These are phyloP conservation scores for Thermothelomyces thermophilus DNA, from an alignment of 2,329 filamentous ascomycete genomes.

Conservation along the genomic window DNA sequence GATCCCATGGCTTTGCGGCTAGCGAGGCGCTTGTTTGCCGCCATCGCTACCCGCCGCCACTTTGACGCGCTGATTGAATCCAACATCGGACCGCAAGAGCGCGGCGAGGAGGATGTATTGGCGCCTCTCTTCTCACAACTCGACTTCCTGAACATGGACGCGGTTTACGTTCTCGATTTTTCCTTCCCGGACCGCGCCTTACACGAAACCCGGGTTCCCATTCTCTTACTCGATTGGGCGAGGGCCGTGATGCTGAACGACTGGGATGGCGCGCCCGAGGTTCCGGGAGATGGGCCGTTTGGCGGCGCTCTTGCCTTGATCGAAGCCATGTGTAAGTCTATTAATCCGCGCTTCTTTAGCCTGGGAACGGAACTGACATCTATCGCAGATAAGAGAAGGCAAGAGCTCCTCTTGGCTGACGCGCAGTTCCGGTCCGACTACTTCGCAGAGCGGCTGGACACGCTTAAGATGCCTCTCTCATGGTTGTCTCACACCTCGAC, in stretches of 20 bases:
- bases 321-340: slow-evolving; percentile 59
- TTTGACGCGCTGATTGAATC: slow-evolving; percentile 42
- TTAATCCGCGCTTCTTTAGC: not conserved
- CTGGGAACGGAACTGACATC: slow-evolving; percentile 3
- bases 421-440: slow-evolving; percentile 69
- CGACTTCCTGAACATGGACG: slow-evolving; percentile 43
- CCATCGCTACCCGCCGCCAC: slow-evolving; percentile 46
- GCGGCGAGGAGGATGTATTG: slow-evolving; percentile 38
- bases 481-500: slow-evolving; percentile 60
- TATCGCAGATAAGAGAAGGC: slow-evolving; percentile 51
- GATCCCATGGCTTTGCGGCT: slow-evolving; percentile 54
- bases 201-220: slow-evolving; percentile 52
- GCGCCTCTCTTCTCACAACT: slow-evolving; percentile 46
- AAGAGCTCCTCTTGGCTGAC: slow-evolving; percentile 57
- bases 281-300: slow-evolving; percentile 63
- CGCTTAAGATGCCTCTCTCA: slow-evolving; percentile 64
- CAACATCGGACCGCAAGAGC: slow-evolving; percentile 29
- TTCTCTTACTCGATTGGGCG: slow-evolving; percentile 62
- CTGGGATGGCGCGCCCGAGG: slow-evolving; percentile 70
- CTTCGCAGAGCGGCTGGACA: slow-evolving; percentile 68
- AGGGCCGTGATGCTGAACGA: slow-evolving; percentile 67
- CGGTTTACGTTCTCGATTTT: slow-evolving; percentile 42
- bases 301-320: slow-evolving; percentile 73
- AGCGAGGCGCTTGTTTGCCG: slow-evolving; percentile 52
- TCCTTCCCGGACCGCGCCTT: slow-evolving; percentile 44